A percentile compares a stretch with the other conserved stretches of the same genome.
These are phyloP conservation scores for Arthroderma sp. DNA, from an alignment of 2,329 filamentous ascomycete species.

Conservation along the genomic window DNA sequence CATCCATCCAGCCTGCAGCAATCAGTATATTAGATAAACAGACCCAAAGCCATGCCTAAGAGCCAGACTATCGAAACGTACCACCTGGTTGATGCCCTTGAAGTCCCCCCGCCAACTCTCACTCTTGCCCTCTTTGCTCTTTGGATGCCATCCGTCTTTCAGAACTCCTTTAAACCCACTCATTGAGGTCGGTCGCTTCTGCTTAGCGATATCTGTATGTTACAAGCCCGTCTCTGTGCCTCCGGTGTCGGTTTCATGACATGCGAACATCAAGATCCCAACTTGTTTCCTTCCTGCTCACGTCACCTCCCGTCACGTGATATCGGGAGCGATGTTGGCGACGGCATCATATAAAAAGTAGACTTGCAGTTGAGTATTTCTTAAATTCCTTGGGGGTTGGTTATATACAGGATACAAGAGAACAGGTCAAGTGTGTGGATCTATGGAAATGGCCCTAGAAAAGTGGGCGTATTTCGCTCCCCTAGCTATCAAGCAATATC, in stretches of 20 bases:
- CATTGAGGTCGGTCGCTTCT: conserved; percentile 21
- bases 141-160: conserved; percentile 43
- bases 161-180: conserved; percentile 35
- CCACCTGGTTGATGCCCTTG: conserved; percentile 45
- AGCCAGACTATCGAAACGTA: conserved; percentile 19
- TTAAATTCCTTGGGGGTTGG: no score
- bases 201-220: no score
- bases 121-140: conserved; percentile 38
- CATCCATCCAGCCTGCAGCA: conserved; percentile 43
- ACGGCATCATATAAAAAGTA: no score
- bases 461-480: no score
- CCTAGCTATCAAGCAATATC: no score
- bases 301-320: neutral
- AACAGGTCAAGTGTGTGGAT: no score
- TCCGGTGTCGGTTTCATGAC: no score
- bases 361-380: no score
- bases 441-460: no score
- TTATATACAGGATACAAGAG: no score
- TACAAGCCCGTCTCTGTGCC: no score
- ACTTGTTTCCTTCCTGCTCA: neutral
- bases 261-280: no score
- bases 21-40: conserved; percentile 1
- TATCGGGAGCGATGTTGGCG: neutral
- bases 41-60: neutral
- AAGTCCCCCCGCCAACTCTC: conserved; percentile 45